A percentile compares a stretch with the other conserved stretches of the same genome.
These are phyloP conservation scores for Wickerhamiella azymoides DNA, from an alignment of 805 yeast genomes.

Conservation along the genomic window DNA sequence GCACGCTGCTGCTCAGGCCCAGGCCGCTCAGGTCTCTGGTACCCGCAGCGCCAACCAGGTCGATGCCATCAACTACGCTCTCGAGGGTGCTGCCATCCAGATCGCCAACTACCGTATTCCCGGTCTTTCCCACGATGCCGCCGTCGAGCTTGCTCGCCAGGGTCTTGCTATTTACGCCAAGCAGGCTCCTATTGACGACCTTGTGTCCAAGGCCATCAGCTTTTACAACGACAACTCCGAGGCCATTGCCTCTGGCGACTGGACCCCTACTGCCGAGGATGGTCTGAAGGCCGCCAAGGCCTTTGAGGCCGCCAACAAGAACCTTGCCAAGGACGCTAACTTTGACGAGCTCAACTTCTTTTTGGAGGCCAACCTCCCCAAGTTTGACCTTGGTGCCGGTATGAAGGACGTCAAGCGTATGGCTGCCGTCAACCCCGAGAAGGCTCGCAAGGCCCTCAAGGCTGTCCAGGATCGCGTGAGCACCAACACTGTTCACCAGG, in stretches of 20 bases:
- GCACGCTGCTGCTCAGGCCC: neutral
- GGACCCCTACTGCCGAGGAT: constrained; percentile 1
- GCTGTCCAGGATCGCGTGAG: neutral
- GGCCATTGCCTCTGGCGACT: neutral
- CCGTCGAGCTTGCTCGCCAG: constrained; percentile 4
- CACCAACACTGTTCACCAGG: constrained; percentile 1
- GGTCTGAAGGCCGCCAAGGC: constrained; percentile 1
- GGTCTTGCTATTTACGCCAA: constrained; percentile 2
- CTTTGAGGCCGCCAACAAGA: constrained; percentile 4
- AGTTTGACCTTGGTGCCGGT: constrained; percentile 7
- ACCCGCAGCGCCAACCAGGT: neutral
- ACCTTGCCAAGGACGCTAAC: neutral
- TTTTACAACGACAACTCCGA: neutral
- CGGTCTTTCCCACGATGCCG: constrained; percentile 1
- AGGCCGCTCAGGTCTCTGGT: neutral
- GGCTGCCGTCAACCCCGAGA: constrained; percentile 1
- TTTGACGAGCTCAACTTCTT: neutral
- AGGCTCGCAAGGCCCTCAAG: constrained; percentile 1
- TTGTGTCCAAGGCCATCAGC: constrained; percentile 1
- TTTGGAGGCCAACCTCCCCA: neutral
- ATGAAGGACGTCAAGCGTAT: constrained; percentile 2
- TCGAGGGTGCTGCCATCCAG: constrained; percentile 5
- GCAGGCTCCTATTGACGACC: constrained; percentile 6
- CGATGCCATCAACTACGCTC: neutral
- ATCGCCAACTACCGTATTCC: constrained; percentile 6